Percentiles rank a stretch among this genome's conserved stretches.
Evolutionary conservation across 1,139 yeast species (phyloP).

Genomic region (Hanseniaspora uvarum): DNA sequence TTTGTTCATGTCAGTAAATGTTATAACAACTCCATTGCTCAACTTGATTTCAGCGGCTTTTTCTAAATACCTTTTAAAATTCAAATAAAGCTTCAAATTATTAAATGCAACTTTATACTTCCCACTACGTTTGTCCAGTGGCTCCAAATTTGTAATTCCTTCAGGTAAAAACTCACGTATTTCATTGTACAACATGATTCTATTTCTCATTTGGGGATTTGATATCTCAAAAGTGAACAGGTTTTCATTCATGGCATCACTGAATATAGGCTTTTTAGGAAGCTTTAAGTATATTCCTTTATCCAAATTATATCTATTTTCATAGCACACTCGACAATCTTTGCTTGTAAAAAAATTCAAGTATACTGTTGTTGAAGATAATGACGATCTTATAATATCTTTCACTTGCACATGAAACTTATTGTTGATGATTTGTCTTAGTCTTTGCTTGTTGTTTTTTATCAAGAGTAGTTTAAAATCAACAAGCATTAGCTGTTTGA

Average conservation of each 20-base stretch:
- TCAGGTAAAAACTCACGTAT: slow-evolving; percentile 13
- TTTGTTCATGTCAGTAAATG: slow-evolving; percentile 4
- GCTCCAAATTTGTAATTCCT: slow-evolving; percentile 8
- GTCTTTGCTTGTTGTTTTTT: neutral
- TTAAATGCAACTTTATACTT: slow-evolving; percentile 6
- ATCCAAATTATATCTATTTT: slow-evolving; percentile 3
- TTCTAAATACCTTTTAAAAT: neutral
- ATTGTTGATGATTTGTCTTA: slow-evolving; percentile 8
- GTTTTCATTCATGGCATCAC: neutral
- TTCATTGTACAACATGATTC: slow-evolving; percentile 9
- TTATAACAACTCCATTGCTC: slow-evolving; percentile 1
- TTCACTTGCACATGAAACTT: slow-evolving; percentile 5
- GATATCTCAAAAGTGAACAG: neutral
- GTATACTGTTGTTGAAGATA: neutral
- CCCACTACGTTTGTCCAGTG: neutral
- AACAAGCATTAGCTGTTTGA: slow-evolving; percentile 1
- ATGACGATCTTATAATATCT: slow-evolving; percentile 5
- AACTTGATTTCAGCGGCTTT: neutral
- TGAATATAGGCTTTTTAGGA: slow-evolving; percentile 4
- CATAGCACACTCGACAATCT: slow-evolving; percentile 8
- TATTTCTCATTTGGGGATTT: slow-evolving; percentile 5
- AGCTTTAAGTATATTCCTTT: slow-evolving; percentile 1
- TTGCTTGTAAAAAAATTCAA: neutral
- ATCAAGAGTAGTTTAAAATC: neutral
- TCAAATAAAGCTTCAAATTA: neutral